Percentiles rank a stretch among this genome's conserved stretches.
Conservation (phyloP, 2,329 filamentous ascomycete species). For the Cercospora brassicicola region DNA sequence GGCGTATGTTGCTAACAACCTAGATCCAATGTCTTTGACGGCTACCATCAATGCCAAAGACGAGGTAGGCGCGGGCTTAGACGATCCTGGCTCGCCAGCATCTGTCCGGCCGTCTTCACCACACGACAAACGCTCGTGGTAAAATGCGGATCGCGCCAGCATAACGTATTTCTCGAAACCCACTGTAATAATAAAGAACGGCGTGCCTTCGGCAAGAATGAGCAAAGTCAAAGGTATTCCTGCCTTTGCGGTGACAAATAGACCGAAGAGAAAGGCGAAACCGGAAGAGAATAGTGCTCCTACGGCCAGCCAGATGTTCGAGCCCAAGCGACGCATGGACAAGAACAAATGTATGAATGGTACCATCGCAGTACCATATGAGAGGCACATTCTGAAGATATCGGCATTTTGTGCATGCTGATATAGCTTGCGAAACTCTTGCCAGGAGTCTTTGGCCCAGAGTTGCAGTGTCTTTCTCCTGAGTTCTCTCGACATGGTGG, state of each 20-base stretch:
- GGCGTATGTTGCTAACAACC: conserved; percentile 85
- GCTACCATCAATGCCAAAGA: conserved; percentile 88
- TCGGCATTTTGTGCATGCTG: conserved; percentile 94
- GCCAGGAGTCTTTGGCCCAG: conserved; percentile 78
- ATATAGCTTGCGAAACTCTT: conserved; percentile 73
- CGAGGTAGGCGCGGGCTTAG: conserved; percentile 52
- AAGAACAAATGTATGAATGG: conserved; percentile 97
- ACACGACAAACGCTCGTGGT: conserved; percentile 63
- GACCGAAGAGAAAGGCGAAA: conserved; percentile 92
- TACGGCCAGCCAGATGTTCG: conserved; percentile 93
- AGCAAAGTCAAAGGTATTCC: conserved; percentile 92
- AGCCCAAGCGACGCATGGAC: conserved; percentile 93
- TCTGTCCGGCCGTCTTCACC: conserved; percentile 33
- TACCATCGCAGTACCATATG: conserved; percentile 95
- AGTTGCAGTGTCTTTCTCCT: conserved; percentile 31
- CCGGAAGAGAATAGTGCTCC: conserved; percentile 88
- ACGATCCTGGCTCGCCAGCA: not conserved
- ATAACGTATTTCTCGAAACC: conserved; percentile 99
- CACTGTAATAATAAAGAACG: conserved; percentile 96
- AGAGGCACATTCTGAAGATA: conserved; percentile 94
- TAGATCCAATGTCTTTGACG: conserved; percentile 86
- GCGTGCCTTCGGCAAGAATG: conserved; percentile 87
- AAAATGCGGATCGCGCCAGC: conserved; percentile 89
- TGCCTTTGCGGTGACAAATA: conserved; percentile 87
- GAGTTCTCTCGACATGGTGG: not conserved